phyloP scores from a whole-genome alignment of 2,329 filamentous ascomycete genomes.

The Hymenoscyphus albidus region DNA sequence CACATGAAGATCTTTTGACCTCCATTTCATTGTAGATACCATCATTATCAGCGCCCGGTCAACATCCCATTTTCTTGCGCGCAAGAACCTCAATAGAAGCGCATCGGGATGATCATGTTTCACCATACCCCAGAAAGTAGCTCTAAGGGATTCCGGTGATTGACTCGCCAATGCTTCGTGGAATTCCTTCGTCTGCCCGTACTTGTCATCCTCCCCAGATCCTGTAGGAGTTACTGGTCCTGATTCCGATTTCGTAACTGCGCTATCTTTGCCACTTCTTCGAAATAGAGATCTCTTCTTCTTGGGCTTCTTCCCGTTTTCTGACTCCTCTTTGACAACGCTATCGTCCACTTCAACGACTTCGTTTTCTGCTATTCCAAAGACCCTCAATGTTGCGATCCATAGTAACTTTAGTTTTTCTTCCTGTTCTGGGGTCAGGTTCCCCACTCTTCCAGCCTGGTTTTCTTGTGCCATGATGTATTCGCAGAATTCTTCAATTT shows the following conservation, averaged over 20 bases:
- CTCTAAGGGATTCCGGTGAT: constrained; percentile 72
- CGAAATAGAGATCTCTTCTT: constrained; percentile 72
- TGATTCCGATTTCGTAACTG: constrained; percentile 26
- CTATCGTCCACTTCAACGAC: constrained; percentile 28
- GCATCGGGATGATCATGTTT: constrained; percentile 95
- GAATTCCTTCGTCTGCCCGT: constrained; percentile 84
- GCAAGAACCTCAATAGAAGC: constrained; percentile 73
- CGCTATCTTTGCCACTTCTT: constrained; percentile 54
- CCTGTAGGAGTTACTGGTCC: constrained; percentile 29
- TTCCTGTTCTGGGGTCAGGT: constrained; percentile 85
- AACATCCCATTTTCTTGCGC: constrained; percentile 94
- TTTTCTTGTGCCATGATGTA: constrained; percentile 41
- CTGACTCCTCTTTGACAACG: too few relatives aligned
- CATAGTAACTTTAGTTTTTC: constrained; percentile 85
- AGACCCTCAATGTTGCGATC: constrained; percentile 70
- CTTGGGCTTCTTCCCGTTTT: constrained; percentile 55
- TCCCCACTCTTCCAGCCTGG: constrained; percentile 73
- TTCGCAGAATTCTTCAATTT: constrained; percentile 4
- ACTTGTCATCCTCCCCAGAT: constrained; percentile 65
- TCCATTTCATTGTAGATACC: constrained; percentile 91
- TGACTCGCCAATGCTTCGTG: constrained; percentile 74
- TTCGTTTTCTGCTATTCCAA: constrained; percentile 53
- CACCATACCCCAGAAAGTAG: constrained; percentile 86
- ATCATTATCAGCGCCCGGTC: constrained; percentile 92
- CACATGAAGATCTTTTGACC: constrained; percentile 75